Conservation (phyloP, 2,329 filamentous ascomycete species). For the Tolypocladium album region DNA sequence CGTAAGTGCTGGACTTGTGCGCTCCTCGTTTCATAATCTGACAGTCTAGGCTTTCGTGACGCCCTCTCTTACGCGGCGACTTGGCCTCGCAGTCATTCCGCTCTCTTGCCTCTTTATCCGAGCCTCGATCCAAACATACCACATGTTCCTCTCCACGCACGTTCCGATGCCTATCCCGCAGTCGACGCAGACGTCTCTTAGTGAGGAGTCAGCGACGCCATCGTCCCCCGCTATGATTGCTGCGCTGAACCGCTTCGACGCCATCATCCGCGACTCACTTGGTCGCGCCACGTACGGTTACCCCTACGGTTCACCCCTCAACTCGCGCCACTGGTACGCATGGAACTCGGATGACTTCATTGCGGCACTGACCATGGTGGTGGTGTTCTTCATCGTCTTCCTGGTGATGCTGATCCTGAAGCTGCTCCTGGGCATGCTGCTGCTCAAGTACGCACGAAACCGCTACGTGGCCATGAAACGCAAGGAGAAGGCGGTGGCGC, state of each 20-base stretch:
- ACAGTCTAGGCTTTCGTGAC: slow-evolving; percentile 68
- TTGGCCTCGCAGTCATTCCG: slow-evolving; percentile 85
- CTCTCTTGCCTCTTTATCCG: slow-evolving; percentile 92
- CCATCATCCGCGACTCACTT: slow-evolving; percentile 63
- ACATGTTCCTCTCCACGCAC: slow-evolving; percentile 91
- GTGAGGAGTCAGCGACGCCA: slow-evolving; percentile 49
- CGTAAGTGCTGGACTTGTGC: slow-evolving; percentile 32
- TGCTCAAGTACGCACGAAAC: slow-evolving; percentile 68
- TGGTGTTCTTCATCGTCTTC: slow-evolving; percentile 78
- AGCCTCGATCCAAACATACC: slow-evolving; percentile 88
- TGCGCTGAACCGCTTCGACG: slow-evolving; percentile 69
- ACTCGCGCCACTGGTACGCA: slow-evolving; percentile 33
- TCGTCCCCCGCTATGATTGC: slow-evolving; percentile 67
- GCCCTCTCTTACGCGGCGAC: slow-evolving; percentile 77
- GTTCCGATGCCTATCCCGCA: slow-evolving; percentile 62
- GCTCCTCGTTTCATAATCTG: not conserved
- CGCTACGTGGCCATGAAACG: slow-evolving; percentile 75
- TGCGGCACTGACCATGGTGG: slow-evolving; percentile 67
- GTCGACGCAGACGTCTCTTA: slow-evolving; percentile 54
- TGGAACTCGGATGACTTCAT: slow-evolving; percentile 65
- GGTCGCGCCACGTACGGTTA: slow-evolving; percentile 61
- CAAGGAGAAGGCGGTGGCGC: slow-evolving; percentile 43
- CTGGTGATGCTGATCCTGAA: slow-evolving; percentile 77
- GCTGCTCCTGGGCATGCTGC: slow-evolving; percentile 75
- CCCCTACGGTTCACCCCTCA: slow-evolving; percentile 29